These are phyloP conservation scores for Tricholoma bakamatsutake DNA, from an alignment of 768 basidiomycete genomes.

Conservation along the genomic window DNA sequence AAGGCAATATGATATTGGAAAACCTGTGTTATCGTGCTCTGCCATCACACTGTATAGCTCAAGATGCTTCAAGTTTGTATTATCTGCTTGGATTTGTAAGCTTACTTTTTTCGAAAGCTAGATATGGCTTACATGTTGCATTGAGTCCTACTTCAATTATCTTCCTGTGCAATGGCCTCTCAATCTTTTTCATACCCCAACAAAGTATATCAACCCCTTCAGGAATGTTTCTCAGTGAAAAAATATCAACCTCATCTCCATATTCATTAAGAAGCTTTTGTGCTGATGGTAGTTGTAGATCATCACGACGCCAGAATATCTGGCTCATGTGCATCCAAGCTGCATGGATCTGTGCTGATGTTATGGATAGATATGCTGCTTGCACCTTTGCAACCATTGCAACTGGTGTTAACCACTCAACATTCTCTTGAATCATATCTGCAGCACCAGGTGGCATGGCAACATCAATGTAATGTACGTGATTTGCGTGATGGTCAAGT, in stretches of 20 bases:
- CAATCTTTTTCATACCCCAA: too few species aligned
- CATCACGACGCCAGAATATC: constrained; percentile 18
- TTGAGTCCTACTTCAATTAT: too few species aligned
- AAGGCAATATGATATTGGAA: constrained; percentile 20
- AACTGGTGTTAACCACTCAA: constrained; percentile 3
- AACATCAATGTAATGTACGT: constrained; percentile 8
- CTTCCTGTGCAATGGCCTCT: too few species aligned
- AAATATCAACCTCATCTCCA: too few species aligned
- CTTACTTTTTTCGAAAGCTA: not conserved
- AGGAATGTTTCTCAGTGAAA: too few species aligned
- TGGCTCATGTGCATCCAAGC: constrained; percentile 24
- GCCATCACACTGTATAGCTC: constrained; percentile 15
- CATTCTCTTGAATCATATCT: not conserved
- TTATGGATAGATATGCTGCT: constrained; percentile 23
- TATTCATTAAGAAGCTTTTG: too few species aligned
- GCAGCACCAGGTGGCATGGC: constrained; percentile 12
- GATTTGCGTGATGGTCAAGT: too few species aligned
- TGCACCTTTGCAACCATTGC: constrained; percentile 27
- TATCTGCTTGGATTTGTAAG: constrained; percentile 10
- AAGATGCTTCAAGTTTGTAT: constrained; percentile 21
- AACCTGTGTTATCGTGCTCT: constrained; percentile 19
- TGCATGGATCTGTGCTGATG: constrained; percentile 18
- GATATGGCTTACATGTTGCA: not conserved
- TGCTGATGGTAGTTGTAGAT: constrained; percentile 7
- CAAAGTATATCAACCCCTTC: too few species aligned